A percentile compares a stretch with the other conserved stretches of the same genome.
Evolutionary conservation across 2,329 filamentous ascomycete species (phyloP).

Genomic region (Scortechinia acanthostroma): DNA sequence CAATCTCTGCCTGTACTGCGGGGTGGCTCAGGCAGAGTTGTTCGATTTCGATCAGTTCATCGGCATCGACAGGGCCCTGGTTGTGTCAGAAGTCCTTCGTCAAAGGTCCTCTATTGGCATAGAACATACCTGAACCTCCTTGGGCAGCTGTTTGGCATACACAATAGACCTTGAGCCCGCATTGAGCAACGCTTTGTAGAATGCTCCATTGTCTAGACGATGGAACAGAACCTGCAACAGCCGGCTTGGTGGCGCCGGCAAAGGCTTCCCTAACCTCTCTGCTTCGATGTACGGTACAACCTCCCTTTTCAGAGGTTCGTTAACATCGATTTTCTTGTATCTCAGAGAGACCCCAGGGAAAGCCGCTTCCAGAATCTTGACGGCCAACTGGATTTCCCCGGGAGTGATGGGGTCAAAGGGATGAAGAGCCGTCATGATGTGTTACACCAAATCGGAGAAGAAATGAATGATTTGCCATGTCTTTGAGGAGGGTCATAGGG

Average conservation of each 20-base stretch:
- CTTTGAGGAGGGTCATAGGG: too few relatives aligned
- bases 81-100: conserved; percentile 44
- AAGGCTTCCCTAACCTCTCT: conserved; percentile 34
- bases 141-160: conserved; percentile 25
- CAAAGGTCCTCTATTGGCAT: conserved; percentile 1
- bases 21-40: conserved; percentile 44
- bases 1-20: conserved; percentile 46
- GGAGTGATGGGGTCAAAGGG: conserved; percentile 28
- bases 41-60: conserved; percentile 51
- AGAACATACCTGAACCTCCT: conserved; percentile 20
- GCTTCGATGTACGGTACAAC: conserved; percentile 46
- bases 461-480: too few relatives aligned
- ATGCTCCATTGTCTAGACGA: conserved; percentile 22
- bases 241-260: conserved; percentile 29
- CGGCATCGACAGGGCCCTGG: conserved; percentile 49
- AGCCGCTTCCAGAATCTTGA: conserved; percentile 21
- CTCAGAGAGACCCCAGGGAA: conserved; percentile 24
- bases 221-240: conserved; percentile 38
- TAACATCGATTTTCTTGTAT: conserved; percentile 52
- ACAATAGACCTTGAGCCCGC: conserved; percentile 20
- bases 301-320: conserved; percentile 45
- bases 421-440: conserved; percentile 15
- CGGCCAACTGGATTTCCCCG: conserved; percentile 26
- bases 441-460: neutral
- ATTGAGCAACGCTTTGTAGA: conserved; percentile 25